Conservation (phyloP, 345 rosid genomes). For the Gynandropsis gynandra region DNA sequence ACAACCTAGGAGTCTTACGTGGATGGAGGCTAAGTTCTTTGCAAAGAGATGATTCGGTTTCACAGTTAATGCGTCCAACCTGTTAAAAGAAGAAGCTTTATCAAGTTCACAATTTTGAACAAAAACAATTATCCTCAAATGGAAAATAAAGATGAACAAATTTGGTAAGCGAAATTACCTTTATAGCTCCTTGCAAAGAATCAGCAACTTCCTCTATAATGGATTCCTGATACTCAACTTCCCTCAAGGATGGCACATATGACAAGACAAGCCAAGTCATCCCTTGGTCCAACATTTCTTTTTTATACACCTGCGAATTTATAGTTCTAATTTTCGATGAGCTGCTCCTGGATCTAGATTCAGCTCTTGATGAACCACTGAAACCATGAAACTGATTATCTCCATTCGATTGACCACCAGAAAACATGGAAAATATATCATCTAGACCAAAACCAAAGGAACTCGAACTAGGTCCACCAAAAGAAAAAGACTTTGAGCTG, state of each 20-base stretch:
- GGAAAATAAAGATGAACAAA: neutral
- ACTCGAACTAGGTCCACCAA: conserved; percentile 44
- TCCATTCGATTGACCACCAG: conserved; percentile 39
- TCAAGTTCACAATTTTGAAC: neutral
- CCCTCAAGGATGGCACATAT: conserved; percentile 42
- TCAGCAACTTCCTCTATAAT: conserved; percentile 49
- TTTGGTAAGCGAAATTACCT: conserved; percentile 35
- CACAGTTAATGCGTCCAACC: conserved; percentile 82
- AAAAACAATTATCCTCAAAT: neutral
- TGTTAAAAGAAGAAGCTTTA: conserved; percentile 19
- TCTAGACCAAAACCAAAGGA: conserved; percentile 59
- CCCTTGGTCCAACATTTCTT: conserved; percentile 61
- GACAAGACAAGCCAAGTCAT: conserved; percentile 87
- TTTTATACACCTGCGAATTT: conserved; percentile 46
- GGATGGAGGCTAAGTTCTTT: conserved; percentile 54
- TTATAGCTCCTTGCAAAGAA: conserved; percentile 69
- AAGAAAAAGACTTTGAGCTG: conserved; percentile 57
- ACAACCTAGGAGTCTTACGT: conserved; percentile 49
- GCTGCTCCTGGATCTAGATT: conserved; percentile 37
- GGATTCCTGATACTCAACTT: conserved; percentile 50
- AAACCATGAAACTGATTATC: conserved; percentile 48
- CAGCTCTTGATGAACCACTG: conserved; percentile 46
- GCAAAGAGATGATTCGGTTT: conserved; percentile 60
- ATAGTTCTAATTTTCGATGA: conserved; percentile 41
- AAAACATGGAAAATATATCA: conserved; percentile 57